These are phyloP conservation scores for Picea engelmannii DNA, from an alignment of 83 land plant genomes.

Conservation along the genomic window DNA sequence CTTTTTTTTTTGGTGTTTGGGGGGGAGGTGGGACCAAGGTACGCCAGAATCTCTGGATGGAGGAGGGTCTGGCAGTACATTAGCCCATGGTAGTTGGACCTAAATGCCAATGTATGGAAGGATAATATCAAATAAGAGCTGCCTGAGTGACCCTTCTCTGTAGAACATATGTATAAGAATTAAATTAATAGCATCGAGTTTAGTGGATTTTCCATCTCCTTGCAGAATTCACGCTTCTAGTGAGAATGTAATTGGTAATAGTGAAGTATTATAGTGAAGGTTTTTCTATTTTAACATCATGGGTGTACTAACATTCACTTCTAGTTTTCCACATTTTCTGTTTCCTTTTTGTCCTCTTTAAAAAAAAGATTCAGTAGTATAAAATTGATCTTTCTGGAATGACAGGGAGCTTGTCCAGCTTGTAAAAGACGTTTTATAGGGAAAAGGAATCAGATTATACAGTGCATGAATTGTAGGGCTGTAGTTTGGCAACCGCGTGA, in stretches of 20 bases:
- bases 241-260: background rate
- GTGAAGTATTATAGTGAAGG: background rate
- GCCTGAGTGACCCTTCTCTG: background rate
- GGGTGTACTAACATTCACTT: background rate
- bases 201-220: background rate
- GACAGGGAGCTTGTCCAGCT: slow-evolving; percentile 90
- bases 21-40: background rate
- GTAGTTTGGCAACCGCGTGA: slow-evolving; percentile 95
- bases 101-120: background rate
- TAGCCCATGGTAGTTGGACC: background rate
- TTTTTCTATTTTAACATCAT: background rate
- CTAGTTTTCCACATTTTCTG: background rate
- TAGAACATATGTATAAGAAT: background rate
- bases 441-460: slow-evolving; percentile 66
- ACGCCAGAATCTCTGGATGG: background rate
- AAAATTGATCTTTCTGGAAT: background rate
- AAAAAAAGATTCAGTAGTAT: no score
- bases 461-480: slow-evolving; percentile 77
- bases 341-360: background rate
- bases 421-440: slow-evolving; percentile 87
- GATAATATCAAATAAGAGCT: background rate
- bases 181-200: background rate
- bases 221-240: background rate
- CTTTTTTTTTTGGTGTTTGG: no score
- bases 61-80: background rate